Evolutionary conservation across 1,284 basidiomycete species (phyloP), one percentile per base, ranked within the genome.

Genomic region (Sanghuangporus baumii): DNA sequence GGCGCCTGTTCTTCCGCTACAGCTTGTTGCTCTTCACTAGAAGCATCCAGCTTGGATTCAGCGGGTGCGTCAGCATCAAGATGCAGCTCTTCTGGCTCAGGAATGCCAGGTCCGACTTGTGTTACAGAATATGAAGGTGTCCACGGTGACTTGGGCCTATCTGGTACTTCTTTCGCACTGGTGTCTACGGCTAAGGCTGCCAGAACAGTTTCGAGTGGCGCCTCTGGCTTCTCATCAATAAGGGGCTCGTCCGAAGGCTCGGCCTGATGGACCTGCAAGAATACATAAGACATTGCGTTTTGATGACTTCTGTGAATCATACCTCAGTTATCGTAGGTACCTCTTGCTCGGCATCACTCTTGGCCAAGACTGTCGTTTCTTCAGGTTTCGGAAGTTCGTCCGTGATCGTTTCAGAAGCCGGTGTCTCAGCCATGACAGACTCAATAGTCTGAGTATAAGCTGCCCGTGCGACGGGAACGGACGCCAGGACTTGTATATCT

Each of bases 51-150:
- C 16, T 8, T 55, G 9, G 54, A 20, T 9, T 37, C 54, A 23
- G 20, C 54, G 11, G 54, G 31, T 16, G 20, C 40, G 31, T 37
- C 40, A 8, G 34, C 34, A n/a, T 37, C 40, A 23, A 20, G 34
- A 14, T 55, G 23, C 8, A 20, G 16, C 16, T 37, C 54, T 36
- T 37, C 54, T 23, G 51, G 51, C 14, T 40, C 37, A 46, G 37
- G 38, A 16, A 48, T 46, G 20, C 31, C 55, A 18, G 43, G 43
- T 14, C 61, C 61, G 18, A 59, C 57, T 16, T 31, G 47, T n/a
- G 48, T 63, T 16, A 63, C 61, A 5, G 61, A 59, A 51, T 59
- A 63, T 8, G 61, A 58, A 47, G 61, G 61, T 3, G 61, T 59
- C 50, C 51, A 63, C 37, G 61, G 57, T 14, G 61, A 62, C 41